Evolutionary conservation across 1,284 basidiomycete genomes (phyloP), one percentile per base, ranked within the genome.

Genomic region (Ustilago bromivora): DNA sequence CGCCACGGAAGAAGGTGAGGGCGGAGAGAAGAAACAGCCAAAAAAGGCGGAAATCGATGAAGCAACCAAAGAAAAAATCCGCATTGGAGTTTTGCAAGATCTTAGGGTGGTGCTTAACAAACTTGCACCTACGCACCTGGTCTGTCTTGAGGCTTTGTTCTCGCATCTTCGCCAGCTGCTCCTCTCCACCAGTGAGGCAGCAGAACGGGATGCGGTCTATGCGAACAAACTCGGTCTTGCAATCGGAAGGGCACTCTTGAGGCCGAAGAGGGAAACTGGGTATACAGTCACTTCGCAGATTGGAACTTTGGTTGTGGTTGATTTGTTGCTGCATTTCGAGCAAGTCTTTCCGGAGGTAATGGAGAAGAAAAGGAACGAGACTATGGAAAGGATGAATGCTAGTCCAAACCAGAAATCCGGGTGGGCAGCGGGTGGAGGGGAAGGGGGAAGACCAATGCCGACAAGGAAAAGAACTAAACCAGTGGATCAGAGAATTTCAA

Each of bases 211-310:
- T 80, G 91, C 93, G 68, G 88, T 94, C 7, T 97, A 92, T 84
- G 88, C 93, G 68, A 91, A 92, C 52, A 98, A 98, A 87, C 88
- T 98, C 54, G 93, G 93, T 0, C 88, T 96, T 61, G 93, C 94
- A 7, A 86, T 96, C 73, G 95, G 95, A 64, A 89, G 95, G 84
- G 94, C 91, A 36, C 89, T 98, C 55, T 88, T 97, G 54, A 89
- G 94, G 31, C 96, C 96, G 17, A 93, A 92, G 85, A 84, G 89
- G 51, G 95, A 97, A 86, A 92, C 90, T 93, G 76, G 94, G 93
- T 86, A 94, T 94, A 87, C 93, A 92, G 60, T 85, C 12, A 51
- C 94, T 93, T 82, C 93, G 92, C 57, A 91, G 90, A 56, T 51
- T 83, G 88, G 91, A 91, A 93, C 64, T 88, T 95, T 79, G 91